A percentile compares a stretch with the other conserved stretches of the same genome.
phyloP scores from a whole-genome alignment of 495 filamentous ascomycete genomes.

The Hypoxylon fragiforme region DNA sequence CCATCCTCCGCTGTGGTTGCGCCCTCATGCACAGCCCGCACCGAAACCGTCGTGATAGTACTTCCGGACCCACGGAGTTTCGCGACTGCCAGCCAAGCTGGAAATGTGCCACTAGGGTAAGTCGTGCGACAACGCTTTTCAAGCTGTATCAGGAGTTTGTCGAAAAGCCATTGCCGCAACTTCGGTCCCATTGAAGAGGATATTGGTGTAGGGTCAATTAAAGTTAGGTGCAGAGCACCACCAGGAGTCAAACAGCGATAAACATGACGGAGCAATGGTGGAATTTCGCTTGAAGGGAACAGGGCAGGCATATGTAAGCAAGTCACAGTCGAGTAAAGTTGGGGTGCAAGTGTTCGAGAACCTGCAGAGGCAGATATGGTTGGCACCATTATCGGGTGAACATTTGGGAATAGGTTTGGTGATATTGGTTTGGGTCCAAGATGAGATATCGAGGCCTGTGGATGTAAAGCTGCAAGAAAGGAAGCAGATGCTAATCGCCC shows the following conservation, averaged over 20 bases:
- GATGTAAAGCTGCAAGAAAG: conserved; percentile 45
- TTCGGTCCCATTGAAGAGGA: conserved; percentile 47
- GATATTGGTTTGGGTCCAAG: conserved; percentile 42
- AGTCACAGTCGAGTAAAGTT: conserved; percentile 40
- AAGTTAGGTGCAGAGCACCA: conserved; percentile 47
- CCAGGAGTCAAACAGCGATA: conserved; percentile 41
- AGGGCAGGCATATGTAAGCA: conserved; percentile 44
- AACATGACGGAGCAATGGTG: conserved; percentile 42
- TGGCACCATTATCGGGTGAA: conserved; percentile 41
- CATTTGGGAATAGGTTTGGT: conserved; percentile 41
- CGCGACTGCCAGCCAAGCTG: conserved; percentile 48
- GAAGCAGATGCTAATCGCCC: conserved; percentile 42
- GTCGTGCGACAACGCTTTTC: conserved; percentile 50
- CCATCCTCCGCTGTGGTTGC: conserved; percentile 7
- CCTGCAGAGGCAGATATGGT: conserved; percentile 35
- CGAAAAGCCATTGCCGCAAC: conserved; percentile 52
- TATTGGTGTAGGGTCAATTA: conserved; percentile 53
- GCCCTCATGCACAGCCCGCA: conserved; percentile 36
- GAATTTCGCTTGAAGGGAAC: conserved; percentile 43
- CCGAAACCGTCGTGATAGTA: conserved; percentile 40
- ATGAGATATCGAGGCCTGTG: conserved; percentile 37
- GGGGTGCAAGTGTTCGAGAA: conserved; percentile 39
- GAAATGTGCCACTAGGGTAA: conserved; percentile 47
- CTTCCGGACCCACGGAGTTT: conserved; percentile 40
- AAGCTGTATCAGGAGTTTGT: conserved; percentile 50